Evolutionary conservation across 176 grass and related monocot genomes (phyloP), one percentile per base, ranked within the genome.

Genomic region (Urochloa ruziziensis): DNA sequence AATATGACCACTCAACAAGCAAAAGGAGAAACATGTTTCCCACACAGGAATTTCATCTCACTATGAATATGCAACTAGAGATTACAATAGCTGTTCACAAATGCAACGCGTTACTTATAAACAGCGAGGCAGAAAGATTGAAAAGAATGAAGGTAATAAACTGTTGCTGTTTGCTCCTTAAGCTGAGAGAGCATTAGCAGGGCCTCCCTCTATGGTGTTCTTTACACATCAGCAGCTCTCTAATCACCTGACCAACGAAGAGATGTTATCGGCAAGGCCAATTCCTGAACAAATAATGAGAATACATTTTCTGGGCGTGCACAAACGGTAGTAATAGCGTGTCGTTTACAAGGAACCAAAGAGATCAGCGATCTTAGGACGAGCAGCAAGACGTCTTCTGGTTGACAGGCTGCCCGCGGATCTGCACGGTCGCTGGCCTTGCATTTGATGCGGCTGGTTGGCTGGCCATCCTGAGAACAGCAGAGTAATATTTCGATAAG

Each of bases 361-460:
- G 21, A 77, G 67, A 59, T 30, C 57, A 28, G 21, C 13, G 24
- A 46, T 43, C 69, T 89, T 92, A 94, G 63, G 89, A 81, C 53
- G 92, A 91, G 79, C 92, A 91, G 83, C 89, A 94, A 8, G 86
- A 86, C 0, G 91, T 49, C 27, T 90, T 90, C 62, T 93, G 91
- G 85, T 87, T 87, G 49, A 90, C 91, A 9, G 85, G 88, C 74
- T 91, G 91, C 62, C 91, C 91, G 4, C 89, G 89, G 86, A 94
- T 91, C 78, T 91, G 91, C 59, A 94, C 91, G 0, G 91, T 91
- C 40, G 88, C 68, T 36, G 88, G 88, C 79, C 91, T 86, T 17
- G 91, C 86, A 58, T 84, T 88, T 8, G 76, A 69, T 27, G 72
- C 80, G 2, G 85, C 77, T 21, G 91, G 91, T 82, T 93, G 91